phyloP scores from a whole-genome alignment of 768 basidiomycete genomes.

The Sarcodon sp. region DNA sequence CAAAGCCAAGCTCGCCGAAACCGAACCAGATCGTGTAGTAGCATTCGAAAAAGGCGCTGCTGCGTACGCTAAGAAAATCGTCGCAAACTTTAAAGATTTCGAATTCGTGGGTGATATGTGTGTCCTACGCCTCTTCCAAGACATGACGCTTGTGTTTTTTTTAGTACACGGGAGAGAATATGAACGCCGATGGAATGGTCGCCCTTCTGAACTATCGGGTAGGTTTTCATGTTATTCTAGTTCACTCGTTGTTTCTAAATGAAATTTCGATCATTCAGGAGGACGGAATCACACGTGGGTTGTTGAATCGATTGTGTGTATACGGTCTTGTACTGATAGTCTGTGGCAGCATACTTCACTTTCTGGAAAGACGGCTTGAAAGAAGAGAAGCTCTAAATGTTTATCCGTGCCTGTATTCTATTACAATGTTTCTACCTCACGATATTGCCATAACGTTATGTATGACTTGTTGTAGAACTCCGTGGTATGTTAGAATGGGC shows the following conservation, averaged over 20 bases:
- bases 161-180: conserved; percentile 59
- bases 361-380: conserved; percentile 96
- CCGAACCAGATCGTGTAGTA: conserved; percentile 45
- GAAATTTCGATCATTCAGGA: conserved; percentile 13
- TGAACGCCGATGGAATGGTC: conserved; percentile 90
- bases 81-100: conserved; percentile 84
- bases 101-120: conserved; percentile 61
- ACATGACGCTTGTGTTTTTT: not conserved
- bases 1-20: conserved; percentile 48
- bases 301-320: not conserved
- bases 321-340: conserved; percentile 2
- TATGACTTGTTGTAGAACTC: not conserved
- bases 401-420: not conserved
- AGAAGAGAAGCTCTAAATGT: conserved; percentile 50
- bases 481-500: not conserved
- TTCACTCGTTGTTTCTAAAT: not conserved
- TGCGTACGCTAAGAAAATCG: conserved; percentile 76
- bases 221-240: not conserved
- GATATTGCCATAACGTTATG: no score
- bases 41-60: conserved; percentile 76
- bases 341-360: conserved; percentile 64
- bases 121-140: conserved; percentile 1
- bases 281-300: conserved; percentile 73
- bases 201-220: conserved; percentile 85
- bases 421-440: no score